Evolutionary conservation across 2,329 filamentous ascomycete species (phyloP), one percentile per base, ranked within the genome.

Genomic region (Leptographium lundbergii): DNA sequence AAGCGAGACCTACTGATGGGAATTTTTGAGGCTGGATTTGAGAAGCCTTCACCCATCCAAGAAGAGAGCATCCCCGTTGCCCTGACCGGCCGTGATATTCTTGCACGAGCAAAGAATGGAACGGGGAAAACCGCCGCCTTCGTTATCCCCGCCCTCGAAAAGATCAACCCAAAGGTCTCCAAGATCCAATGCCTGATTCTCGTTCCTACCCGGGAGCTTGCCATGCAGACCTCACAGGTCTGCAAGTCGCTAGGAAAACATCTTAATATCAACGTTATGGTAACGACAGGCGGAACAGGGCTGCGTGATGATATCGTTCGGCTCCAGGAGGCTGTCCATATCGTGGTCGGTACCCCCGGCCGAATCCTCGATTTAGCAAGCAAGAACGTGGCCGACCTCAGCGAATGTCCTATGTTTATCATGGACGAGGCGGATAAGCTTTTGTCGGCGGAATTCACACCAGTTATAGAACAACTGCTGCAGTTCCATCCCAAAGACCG

Each of bases 381-480:
- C 72, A 97, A 99, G 77, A 91, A 89, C 64, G 91, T 99, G 61
- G 94, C 94, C 63, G 94, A 99, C 73, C 81, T 99, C 56, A 95
- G 91, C 67, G 88, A 95, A 75, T 97, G 94, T 71, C 87, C 91
- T 67, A 97, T 95, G 69, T 99, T 99, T 71, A 90, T 99, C 75
- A 99, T 99, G 94, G 94, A 99, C 69, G 94, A 99, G 73, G 94
- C 94, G 59, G 94, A 99, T 75, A 99, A 99, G 78, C 85, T 99
- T 62, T 82, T 99, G 56, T 99, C 94, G 7, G 84, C 89, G 61
- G 94, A 99, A 71, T 99, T 99, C 71, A 99, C 94, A 7, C 91
- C 92, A 29, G 91, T 96, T 63, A 96, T 99, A 65, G 95, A 99
- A 74, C 91, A 99, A 72, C 81, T 99, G 25, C 80, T 99, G 56